phyloP scores from a whole-genome alignment of 441 rosid genomes.

The Codiaeum variegatum region DNA sequence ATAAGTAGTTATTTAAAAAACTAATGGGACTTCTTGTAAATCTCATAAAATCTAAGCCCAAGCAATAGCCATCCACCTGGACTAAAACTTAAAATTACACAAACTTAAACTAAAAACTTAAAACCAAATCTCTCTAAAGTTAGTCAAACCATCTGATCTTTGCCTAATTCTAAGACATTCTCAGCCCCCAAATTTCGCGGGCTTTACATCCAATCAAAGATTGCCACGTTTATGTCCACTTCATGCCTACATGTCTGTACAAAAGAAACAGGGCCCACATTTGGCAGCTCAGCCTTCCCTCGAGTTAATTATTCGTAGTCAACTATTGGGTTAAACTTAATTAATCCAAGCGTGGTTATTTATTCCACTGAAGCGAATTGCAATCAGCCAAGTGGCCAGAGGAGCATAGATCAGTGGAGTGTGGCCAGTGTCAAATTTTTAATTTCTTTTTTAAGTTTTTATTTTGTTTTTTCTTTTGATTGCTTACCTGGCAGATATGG shows the following conservation, averaged over 20 bases:
- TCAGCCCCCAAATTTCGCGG: background rate
- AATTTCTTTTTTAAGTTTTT: background rate
- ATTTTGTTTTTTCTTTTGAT: background rate
- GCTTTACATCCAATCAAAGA: background rate
- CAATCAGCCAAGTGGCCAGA: background rate
- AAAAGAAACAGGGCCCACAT: conserved; percentile 14
- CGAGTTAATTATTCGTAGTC: background rate
- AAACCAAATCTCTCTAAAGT: background rate
- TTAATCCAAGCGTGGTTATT: conserved; percentile 3
- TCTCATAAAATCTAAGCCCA: too few species aligned
- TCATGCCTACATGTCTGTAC: conserved; percentile 10
- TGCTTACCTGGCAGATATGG: conserved; percentile 26
- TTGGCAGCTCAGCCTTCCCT: background rate
- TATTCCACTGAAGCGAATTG: background rate
- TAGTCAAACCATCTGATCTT: conserved; percentile 2
- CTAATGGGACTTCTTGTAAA: too few species aligned
- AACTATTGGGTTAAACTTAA: conserved; percentile 13
- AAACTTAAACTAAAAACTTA: too few species aligned
- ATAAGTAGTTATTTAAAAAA: too few species aligned
- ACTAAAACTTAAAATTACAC: too few species aligned
- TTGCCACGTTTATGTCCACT: background rate
- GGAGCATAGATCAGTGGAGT: background rate
- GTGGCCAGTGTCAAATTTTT: conserved; percentile 1
- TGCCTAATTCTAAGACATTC: conserved; percentile 6
- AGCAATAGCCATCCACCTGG: too few species aligned